Percentiles rank a stretch among this genome's conserved stretches.
These are phyloP conservation scores for Lepiota subincarnata DNA, from an alignment of 768 basidiomycete genomes.

Conservation along the genomic window DNA sequence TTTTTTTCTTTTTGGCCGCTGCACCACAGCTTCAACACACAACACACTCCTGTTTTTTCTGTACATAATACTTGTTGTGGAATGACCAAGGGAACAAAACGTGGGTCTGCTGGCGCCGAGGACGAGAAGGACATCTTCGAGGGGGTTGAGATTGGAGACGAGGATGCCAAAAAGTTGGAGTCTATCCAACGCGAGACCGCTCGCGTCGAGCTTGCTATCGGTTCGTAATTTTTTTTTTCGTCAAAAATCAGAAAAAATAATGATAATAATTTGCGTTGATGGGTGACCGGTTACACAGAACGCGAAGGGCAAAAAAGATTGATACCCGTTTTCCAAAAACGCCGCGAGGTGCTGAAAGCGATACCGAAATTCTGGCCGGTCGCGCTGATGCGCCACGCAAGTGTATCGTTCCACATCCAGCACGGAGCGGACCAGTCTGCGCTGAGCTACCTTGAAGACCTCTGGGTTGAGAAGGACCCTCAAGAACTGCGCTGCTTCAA, in stretches of 20 bases:
- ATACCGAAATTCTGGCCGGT: constrained; percentile 86
- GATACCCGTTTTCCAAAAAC: constrained; percentile 61
- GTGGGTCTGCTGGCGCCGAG: constrained; percentile 76
- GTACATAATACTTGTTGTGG: constrained; percentile 15
- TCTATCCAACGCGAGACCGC: constrained; percentile 64
- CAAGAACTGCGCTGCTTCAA: constrained; percentile 78
- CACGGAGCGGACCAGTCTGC: constrained; percentile 78
- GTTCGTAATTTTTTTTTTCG: constrained; percentile 36
- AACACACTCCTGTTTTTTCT: constrained; percentile 16
- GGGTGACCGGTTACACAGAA: constrained; percentile 41
- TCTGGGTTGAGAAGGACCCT: constrained; percentile 76
- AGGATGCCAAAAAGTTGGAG: constrained; percentile 66
- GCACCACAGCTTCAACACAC: constrained; percentile 12
- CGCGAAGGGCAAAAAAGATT: constrained; percentile 57
- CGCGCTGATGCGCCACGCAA: constrained; percentile 68
- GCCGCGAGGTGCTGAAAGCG: constrained; percentile 58
- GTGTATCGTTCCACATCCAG: constrained; percentile 62
- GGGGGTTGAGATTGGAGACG: constrained; percentile 65
- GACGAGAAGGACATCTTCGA: constrained; percentile 67
- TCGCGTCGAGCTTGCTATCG: constrained; percentile 67
- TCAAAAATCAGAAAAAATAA: not conserved
- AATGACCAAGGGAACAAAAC: constrained; percentile 59
- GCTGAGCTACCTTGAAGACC: constrained; percentile 76
- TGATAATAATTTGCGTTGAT: not conserved
- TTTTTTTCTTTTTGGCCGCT: constrained; percentile 4